Evolutionary conservation across 176 grass and related monocot genomes (phyloP).

Genomic region (Carex pumila): DNA sequence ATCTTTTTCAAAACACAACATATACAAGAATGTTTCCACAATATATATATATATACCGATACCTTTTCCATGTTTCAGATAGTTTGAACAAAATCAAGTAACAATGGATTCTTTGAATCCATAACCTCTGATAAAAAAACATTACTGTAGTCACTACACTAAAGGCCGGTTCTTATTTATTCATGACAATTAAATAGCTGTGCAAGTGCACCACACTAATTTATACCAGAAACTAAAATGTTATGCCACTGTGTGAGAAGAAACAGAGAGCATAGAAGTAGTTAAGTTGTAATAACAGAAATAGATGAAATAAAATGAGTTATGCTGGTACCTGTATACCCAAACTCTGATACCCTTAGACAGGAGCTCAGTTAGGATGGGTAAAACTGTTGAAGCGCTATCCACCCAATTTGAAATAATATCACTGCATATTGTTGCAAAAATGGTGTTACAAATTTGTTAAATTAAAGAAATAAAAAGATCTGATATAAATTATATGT

Average conservation of each 20-base stretch:
- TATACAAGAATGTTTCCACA: neutral
- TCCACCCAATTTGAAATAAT: conserved; percentile 48
- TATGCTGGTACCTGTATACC: conserved; percentile 58
- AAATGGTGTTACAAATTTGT: neutral
- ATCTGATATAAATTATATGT: neutral
- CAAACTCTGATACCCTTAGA: conserved; percentile 43
- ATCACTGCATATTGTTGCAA: conserved; percentile 13
- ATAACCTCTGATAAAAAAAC: too few relatives aligned
- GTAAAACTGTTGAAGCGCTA: conserved; percentile 41
- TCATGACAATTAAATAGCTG: neutral
- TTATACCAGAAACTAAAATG: neutral
- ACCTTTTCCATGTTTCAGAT: neutral
- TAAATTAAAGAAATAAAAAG: neutral
- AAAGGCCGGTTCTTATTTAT: neutral
- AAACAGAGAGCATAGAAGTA: neutral
- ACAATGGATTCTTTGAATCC: too few relatives aligned
- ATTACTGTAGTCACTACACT: too few relatives aligned
- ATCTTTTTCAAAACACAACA: neutral
- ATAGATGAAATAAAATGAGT: neutral
- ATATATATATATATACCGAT: neutral
- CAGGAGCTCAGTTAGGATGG: conserved; percentile 48
- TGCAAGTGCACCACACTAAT: neutral
- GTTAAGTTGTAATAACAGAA: neutral
- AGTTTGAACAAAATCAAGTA: neutral
- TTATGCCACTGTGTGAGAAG: neutral